Evolutionary conservation across 169 alveolate genomes (phyloP).

Genomic region (Sarcocystis neurona): DNA sequence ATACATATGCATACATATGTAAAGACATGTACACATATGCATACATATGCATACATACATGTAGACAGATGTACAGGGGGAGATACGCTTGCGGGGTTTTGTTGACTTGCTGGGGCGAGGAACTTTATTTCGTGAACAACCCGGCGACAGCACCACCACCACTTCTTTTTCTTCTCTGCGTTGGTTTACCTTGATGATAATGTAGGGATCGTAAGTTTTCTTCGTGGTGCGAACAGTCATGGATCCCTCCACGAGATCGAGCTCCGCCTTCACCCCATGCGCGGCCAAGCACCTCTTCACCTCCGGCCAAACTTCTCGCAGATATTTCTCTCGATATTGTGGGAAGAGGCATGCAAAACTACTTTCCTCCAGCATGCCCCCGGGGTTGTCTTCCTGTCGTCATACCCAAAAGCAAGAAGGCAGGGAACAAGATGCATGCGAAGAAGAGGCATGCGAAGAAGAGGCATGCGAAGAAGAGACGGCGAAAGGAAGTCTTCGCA

Average conservation of each 20-base stretch:
- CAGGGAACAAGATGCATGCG: background rate
- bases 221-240: constrained; percentile 97
- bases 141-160: too few relatives aligned
- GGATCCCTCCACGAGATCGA: constrained; percentile 98
- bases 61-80: too few relatives aligned
- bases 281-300: constrained; percentile 87
- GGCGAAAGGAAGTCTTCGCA: background rate
- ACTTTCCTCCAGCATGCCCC: constrained; percentile 94
- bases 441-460: background rate
- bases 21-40: too few relatives aligned
- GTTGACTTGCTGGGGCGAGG: too few relatives aligned
- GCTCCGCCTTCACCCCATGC: constrained; percentile 92
- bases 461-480: background rate
- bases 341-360: constrained; percentile 98
- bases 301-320: constrained; percentile 96
- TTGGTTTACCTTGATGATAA: constrained; percentile 86
- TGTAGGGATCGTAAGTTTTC: constrained; percentile 98
- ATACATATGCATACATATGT: too few relatives aligned
- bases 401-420: background rate
- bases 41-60: too few relatives aligned
- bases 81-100: too few relatives aligned
- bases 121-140: too few relatives aligned
- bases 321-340: constrained; percentile 96
- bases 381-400: constrained; percentile 88
- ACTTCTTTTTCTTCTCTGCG: too few relatives aligned